These are phyloP conservation scores for Aleurites moluccanus DNA, from an alignment of 441 rosid species.

Conservation along the genomic window DNA sequence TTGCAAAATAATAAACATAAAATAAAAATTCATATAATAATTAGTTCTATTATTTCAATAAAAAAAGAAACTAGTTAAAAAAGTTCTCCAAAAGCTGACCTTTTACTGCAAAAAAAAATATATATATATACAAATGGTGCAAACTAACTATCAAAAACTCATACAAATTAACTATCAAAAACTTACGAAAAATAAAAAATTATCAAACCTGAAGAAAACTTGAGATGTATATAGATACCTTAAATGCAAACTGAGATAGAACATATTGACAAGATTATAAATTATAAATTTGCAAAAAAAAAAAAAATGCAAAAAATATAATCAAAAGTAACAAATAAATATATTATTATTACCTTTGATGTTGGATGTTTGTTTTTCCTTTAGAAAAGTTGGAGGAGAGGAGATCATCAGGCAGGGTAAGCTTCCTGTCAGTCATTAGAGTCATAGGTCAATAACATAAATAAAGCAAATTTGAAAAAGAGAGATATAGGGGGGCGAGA, in stretches of 20 bases:
- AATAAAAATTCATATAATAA: background rate
- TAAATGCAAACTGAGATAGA: background rate
- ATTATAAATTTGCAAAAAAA: background rate
- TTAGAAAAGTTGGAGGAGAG: no score
- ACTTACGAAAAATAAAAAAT: background rate
- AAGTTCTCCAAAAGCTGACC: background rate
- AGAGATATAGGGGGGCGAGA: no score
- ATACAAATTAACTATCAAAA: background rate
- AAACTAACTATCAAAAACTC: no score
- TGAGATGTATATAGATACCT: background rate
- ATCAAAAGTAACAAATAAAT: no score
- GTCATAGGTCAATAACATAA: background rate
- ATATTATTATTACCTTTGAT: no score
- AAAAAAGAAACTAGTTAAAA: background rate
- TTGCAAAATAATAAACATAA: constrained; percentile 4
- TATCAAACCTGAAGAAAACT: background rate
- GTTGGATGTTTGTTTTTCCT: no score
- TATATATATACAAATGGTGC: no score
- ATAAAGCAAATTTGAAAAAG: background rate
- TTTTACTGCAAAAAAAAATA: background rate
- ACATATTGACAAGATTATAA: constrained; percentile 13
- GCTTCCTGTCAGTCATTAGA: no score
- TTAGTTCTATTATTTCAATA: background rate
- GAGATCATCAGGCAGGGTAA: no score
- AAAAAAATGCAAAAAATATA: no score